phyloP scores from a whole-genome alignment of 768 basidiomycete genomes.

The Rhizopogon vinicolor region DNA sequence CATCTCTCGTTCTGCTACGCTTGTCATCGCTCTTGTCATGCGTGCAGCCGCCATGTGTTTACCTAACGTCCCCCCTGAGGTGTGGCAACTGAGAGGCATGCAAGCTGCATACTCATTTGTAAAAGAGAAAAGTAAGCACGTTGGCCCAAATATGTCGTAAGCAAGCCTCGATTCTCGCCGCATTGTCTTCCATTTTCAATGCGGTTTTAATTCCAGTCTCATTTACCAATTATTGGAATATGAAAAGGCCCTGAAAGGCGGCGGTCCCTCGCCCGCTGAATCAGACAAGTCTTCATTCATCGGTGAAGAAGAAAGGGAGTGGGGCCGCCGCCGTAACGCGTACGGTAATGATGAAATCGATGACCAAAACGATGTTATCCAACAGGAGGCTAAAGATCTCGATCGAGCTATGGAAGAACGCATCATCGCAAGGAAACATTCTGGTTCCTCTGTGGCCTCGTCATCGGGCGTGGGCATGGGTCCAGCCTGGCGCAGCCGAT shows the following conservation, averaged over 20 bases:
- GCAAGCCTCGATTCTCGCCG: slow-evolving; percentile 31
- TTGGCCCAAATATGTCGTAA: slow-evolving; percentile 94
- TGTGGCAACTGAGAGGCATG: slow-evolving; percentile 82
- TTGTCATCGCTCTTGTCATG: slow-evolving; percentile 92
- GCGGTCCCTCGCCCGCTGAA: slow-evolving; percentile 40
- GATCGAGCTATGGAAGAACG: slow-evolving; percentile 89
- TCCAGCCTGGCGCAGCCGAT: slow-evolving; percentile 59
- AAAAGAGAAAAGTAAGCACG: slow-evolving; percentile 82
- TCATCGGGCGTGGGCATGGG: slow-evolving; percentile 58
- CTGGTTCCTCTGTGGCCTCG: slow-evolving; percentile 58
- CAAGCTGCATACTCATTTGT: slow-evolving; percentile 88
- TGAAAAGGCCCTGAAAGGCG: slow-evolving; percentile 65
- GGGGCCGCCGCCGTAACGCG: slow-evolving; percentile 63
- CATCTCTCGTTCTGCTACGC: slow-evolving; percentile 85
- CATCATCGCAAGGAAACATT: slow-evolving; percentile 67
- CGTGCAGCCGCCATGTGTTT: slow-evolving; percentile 74
- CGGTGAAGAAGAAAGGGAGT: slow-evolving; percentile 74
- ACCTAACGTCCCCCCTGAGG: slow-evolving; percentile 63
- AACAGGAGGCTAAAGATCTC: slow-evolving; percentile 77
- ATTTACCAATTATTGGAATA: slow-evolving; percentile 94
- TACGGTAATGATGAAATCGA: slow-evolving; percentile 39
- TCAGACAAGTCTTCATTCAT: slow-evolving; percentile 52
- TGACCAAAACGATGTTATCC: slow-evolving; percentile 52
- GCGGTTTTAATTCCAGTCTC: slow-evolving; percentile 45
- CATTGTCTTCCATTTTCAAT: slow-evolving; percentile 16